Percentiles rank a stretch among this genome's conserved stretches.
These are phyloP conservation scores for Citrus inodora DNA, from an alignment of 345 rosid species.

Conservation along the genomic window DNA sequence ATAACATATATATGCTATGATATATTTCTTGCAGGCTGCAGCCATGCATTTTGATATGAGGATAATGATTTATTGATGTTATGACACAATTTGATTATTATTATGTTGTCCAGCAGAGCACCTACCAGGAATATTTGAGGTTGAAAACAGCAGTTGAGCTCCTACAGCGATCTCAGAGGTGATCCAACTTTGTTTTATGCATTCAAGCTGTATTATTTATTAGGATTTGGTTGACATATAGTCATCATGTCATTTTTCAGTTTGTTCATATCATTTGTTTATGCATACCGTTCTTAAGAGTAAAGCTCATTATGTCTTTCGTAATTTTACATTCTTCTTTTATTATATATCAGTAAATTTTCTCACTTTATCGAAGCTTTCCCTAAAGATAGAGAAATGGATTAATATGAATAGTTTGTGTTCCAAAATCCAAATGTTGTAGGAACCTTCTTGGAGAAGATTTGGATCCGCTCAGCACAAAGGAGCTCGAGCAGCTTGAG, in stretches of 20 bases:
- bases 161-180: conserved; percentile 60
- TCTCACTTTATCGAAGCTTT: too few species aligned
- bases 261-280: neutral
- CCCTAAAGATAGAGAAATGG: too few species aligned
- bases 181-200: neutral
- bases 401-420: too few species aligned
- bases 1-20: neutral
- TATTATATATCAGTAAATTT: too few species aligned
- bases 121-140: conserved; percentile 57
- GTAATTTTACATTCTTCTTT: too few species aligned
- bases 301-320: too few species aligned
- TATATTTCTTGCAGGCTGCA: neutral
- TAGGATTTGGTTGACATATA: too few species aligned
- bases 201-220: neutral
- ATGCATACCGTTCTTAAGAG: too few species aligned
- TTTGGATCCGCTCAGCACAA: conserved; percentile 50
- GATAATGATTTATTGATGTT: too few species aligned
- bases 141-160: conserved; percentile 50
- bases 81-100: too few species aligned
- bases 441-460: conserved; percentile 93
- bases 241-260: neutral
- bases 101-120: conserved; percentile 28
- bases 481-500: conserved; percentile 79
- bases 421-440: conserved; percentile 6
- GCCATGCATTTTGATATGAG: too few species aligned